A percentile compares a stretch with the other conserved stretches of the same genome.
These are phyloP conservation scores for Gardenia jasminoides DNA, from an alignment of 257 asterid species.

Conservation along the genomic window DNA sequence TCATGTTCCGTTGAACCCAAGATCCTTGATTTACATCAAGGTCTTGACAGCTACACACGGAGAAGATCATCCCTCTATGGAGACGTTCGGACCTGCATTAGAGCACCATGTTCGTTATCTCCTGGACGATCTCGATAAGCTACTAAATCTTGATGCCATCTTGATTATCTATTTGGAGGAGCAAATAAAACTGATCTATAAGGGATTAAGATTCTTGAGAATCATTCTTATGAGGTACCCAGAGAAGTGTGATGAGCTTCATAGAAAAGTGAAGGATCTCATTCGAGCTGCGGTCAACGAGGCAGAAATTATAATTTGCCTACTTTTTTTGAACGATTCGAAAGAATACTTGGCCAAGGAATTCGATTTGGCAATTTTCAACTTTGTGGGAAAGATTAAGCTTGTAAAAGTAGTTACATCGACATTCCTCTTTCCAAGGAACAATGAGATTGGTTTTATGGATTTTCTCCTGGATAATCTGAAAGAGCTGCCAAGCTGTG, in stretches of 20 bases:
- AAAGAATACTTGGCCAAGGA: conserved; percentile 7
- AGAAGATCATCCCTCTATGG: neutral
- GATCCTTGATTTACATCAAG: neutral
- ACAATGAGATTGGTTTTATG: too few relatives aligned
- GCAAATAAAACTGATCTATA: neutral
- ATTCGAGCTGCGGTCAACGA: neutral
- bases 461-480: too few relatives aligned
- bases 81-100: neutral
- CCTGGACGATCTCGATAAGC: neutral
- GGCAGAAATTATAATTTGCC: neutral
- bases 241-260: neutral
- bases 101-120: neutral
- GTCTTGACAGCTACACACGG: neutral
- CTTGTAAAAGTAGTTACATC: too few relatives aligned
- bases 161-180: neutral
- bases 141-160: too few relatives aligned
- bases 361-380: neutral
- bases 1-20: neutral
- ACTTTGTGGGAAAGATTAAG: too few relatives aligned
- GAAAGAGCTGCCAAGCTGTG: too few relatives aligned
- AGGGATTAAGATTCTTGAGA: neutral
- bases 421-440: too few relatives aligned
- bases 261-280: neutral
- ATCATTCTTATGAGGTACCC: neutral
- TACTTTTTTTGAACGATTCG: neutral